These are phyloP conservation scores for Kazachstania sp. DNA, from an alignment of 1,139 yeast genomes.

Conservation along the genomic window DNA sequence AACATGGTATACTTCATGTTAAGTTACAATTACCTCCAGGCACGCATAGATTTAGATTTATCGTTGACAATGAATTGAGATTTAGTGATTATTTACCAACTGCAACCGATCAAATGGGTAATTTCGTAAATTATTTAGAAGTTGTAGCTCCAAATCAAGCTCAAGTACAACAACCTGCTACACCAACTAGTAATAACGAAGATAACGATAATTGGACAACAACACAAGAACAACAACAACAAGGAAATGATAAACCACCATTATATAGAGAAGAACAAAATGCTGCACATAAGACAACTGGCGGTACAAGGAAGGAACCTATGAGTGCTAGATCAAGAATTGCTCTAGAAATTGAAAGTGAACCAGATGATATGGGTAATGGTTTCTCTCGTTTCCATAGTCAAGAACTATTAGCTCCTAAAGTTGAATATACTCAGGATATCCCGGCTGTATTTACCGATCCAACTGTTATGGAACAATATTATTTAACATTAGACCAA, in stretches of 20 bases:
- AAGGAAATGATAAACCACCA: neutral
- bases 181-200: neutral
- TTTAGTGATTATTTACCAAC: conserved; percentile 88
- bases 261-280: conserved; percentile 3
- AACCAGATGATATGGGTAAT: conserved; percentile 65
- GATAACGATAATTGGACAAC: conserved; percentile 22
- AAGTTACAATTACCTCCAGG: conserved; percentile 64
- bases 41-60: conserved; percentile 87
- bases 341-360: conserved; percentile 31
- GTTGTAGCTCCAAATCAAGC: conserved; percentile 39
- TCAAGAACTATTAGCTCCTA: conserved; percentile 32
- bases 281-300: conserved; percentile 21
- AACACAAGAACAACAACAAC: neutral
- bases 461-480: conserved; percentile 72
- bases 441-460: conserved; percentile 90
- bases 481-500: conserved; percentile 66
- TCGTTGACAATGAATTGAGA: conserved; percentile 87
- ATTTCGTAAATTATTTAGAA: conserved; percentile 87
- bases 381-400: conserved; percentile 70
- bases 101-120: conserved; percentile 97
- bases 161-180: conserved; percentile 2
- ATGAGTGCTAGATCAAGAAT: conserved; percentile 32
- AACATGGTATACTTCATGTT: conserved; percentile 38
- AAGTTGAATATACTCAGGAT: conserved; percentile 32
- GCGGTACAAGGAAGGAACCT: conserved; percentile 12